Evolutionary conservation across 1,139 yeast species (phyloP), one percentile per base, ranked within the genome.

Genomic region (Nakaseomyces delphensis): DNA sequence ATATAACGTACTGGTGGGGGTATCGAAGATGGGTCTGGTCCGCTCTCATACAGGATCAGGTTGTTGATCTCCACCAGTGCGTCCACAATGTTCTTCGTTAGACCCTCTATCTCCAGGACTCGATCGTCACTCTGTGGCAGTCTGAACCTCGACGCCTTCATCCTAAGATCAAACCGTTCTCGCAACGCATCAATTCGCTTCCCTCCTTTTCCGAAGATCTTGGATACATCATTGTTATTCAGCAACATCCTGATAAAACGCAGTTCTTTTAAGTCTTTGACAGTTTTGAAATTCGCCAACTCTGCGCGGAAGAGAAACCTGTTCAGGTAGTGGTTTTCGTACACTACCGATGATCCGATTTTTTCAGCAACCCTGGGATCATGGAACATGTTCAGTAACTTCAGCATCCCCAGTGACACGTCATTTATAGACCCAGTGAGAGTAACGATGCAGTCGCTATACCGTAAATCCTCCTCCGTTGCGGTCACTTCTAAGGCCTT

Each of bases 211-310:
- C 96, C 96, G 61, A 87, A 85, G 43, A 87, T 74, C 11, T 94
- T 79, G 37, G 96, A 95, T 79, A 86, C 81, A 63, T 85, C 95
- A 47, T 80, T 73, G 64, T 86, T 86, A 39, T 95, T 91, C 49
- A 86, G 71, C 49, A 87, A 68, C 42, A 87, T 67, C 55, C 95
- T 73, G 53, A 85, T 65, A 32, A 52, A 50, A 21, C 56, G 55
- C 33, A 57, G 44, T 29, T 49, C 43, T 28, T 47, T 47, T 41
- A 50, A 35, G 33, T 47, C 47, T 35, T 46, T 20, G 46, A 20
- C 50, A 47, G 37, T 49, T 48, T 43, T 48, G 48, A 45, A 47
- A 54, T 57, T 53, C 3, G 42, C 39, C 16, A 37, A 21, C 8
- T 48, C 41, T 14, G 55, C 51, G 7, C 36, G 63, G 64, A 44